Percentiles rank a stretch among this genome's conserved stretches.
Conservation (phyloP, 2,329 filamentous ascomycete species). For the Alternaria incomplexa region DNA sequence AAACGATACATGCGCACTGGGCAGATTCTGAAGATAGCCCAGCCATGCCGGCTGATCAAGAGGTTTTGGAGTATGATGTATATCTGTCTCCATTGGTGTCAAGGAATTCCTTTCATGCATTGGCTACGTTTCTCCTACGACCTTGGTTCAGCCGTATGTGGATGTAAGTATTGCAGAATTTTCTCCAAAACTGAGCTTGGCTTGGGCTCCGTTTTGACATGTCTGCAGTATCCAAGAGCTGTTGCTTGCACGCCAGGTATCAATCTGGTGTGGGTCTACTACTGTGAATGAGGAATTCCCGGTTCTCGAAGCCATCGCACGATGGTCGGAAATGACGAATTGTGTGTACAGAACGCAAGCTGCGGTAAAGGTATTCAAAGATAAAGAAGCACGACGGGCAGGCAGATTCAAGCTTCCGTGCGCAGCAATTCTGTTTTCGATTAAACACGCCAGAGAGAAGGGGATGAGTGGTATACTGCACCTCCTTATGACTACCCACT, state of each 20-base stretch:
- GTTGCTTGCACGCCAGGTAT: neutral
- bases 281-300: neutral
- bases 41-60: neutral
- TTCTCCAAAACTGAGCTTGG: rapidly evolving
- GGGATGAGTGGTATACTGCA: neutral
- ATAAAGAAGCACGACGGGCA: neutral
- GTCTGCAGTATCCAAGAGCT: neutral
- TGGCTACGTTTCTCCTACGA: neutral
- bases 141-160: neutral
- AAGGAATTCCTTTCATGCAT: neutral
- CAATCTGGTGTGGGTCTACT: neutral
- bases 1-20: neutral
- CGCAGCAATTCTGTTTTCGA: neutral
- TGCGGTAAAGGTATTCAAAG: neutral
- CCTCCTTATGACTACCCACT: neutral
- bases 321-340: neutral
- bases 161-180: neutral
- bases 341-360: neutral
- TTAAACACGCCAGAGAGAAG: neutral
- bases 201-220: neutral
- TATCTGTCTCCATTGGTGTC: neutral
- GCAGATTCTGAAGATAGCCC: neutral
- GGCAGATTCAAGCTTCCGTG: neutral
- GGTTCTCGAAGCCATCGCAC: neutral
- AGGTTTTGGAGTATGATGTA: neutral